A percentile compares a stretch with the other conserved stretches of the same genome.
Conservation (phyloP, 2,329 filamentous ascomycete genomes). For the Sporothrix brasiliensis region DNA sequence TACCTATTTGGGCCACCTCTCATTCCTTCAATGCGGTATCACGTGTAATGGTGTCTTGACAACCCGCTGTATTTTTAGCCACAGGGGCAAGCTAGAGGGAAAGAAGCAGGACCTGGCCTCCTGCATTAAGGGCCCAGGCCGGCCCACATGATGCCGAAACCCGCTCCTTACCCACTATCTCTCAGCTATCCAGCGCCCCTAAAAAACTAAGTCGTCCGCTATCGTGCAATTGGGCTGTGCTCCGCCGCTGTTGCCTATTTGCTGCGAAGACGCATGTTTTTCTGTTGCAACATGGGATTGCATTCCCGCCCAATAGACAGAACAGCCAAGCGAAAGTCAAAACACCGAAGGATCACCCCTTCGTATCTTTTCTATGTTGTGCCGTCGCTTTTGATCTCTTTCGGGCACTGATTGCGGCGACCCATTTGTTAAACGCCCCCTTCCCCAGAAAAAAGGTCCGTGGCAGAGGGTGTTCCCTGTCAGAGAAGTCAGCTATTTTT, state of each 20-base stretch:
- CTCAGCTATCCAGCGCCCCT: constrained; percentile 3
- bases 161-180: constrained; percentile 9
- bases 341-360: neutral
- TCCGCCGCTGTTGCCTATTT: constrained; percentile 22
- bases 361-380: neutral
- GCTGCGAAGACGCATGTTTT: neutral
- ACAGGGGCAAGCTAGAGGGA: constrained; percentile 8
- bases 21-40: constrained; percentile 4
- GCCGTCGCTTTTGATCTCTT: neutral
- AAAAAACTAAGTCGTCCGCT: neutral
- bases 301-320: neutral
- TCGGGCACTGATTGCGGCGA: neutral
- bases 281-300: constrained; percentile 4
- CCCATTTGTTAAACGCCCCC: constrained; percentile 1
- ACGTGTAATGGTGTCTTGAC: neutral
- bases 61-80: constrained; percentile 13
- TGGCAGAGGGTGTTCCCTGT: neutral
- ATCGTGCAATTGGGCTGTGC: constrained; percentile 7
- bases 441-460: constrained; percentile 7
- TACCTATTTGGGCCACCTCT: constrained; percentile 6
- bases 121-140: neutral
- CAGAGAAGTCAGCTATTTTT: neutral
- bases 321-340: neutral
- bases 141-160: constrained; percentile 9
- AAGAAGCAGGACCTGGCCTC: constrained; percentile 4